A percentile compares a stretch with the other conserved stretches of the same genome.
Evolutionary conservation across 768 basidiomycete genomes (phyloP).

Genomic region (Dentipellis fragilis): DNA sequence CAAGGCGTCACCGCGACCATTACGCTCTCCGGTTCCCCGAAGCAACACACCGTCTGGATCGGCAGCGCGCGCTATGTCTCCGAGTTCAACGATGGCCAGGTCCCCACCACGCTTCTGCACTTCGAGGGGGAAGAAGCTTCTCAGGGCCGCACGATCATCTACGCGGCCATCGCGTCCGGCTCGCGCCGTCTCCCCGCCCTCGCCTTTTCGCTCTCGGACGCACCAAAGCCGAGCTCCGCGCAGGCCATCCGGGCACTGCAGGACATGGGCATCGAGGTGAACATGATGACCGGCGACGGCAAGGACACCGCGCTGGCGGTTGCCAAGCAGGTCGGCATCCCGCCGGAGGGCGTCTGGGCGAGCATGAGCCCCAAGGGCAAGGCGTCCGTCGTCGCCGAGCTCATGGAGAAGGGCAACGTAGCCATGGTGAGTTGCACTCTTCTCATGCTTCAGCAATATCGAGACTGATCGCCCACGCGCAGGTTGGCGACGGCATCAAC

Average conservation of each 20-base stretch:
- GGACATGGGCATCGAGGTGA: conserved; percentile 85
- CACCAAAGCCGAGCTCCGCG: conserved; percentile 75
- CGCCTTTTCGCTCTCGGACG: conserved; percentile 79
- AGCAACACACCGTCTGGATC: conserved; percentile 46
- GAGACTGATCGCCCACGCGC: not conserved
- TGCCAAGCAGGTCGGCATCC: conserved; percentile 85
- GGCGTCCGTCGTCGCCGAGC: conserved; percentile 70
- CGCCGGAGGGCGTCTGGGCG: conserved; percentile 75
- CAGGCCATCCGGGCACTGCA: conserved; percentile 75
- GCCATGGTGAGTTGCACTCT: conserved; percentile 67
- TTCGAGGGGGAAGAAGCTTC: conserved; percentile 68
- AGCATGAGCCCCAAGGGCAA: conserved; percentile 95
- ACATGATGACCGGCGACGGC: conserved; percentile 92
- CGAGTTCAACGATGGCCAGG: conserved; percentile 35
- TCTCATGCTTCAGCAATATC: not conserved
- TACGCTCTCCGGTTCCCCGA: conserved; percentile 36
- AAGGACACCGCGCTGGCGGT: conserved; percentile 79
- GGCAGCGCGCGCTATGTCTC: conserved; percentile 70
- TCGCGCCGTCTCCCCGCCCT: conserved; percentile 51
- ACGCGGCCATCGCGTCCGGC: conserved; percentile 52
- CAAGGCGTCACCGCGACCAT: conserved; percentile 76
- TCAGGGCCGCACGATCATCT: conserved; percentile 78
- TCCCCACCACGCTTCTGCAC: conserved; percentile 47
- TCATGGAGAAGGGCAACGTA: conserved; percentile 71
- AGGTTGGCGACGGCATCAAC: conserved; percentile 99